Percentiles rank a stretch among this genome's conserved stretches.
Conservation (phyloP, 345 rosid genomes). For the Citrus sp. region DNA sequence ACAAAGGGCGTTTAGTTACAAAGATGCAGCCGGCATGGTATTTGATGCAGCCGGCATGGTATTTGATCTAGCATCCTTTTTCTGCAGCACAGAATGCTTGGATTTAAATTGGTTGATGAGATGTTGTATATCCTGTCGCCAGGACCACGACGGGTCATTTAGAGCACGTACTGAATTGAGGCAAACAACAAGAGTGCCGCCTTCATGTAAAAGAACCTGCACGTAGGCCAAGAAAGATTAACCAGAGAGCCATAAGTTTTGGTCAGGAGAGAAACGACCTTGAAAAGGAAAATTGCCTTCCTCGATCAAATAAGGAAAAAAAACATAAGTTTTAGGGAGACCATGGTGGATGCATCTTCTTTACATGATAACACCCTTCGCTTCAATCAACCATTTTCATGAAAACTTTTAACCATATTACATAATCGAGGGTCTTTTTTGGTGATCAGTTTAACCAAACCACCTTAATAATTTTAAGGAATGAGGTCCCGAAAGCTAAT, state of each 20-base stretch:
- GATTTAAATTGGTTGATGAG: conserved; percentile 33
- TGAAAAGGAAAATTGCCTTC: neutral
- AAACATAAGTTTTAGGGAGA: no score
- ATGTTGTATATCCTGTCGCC: conserved; percentile 59
- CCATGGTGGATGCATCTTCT: no score
- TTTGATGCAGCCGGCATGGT: conserved; percentile 31
- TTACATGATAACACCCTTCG: neutral
- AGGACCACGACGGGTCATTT: conserved; percentile 83
- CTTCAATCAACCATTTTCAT: neutral
- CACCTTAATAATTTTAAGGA: neutral
- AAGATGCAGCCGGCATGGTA: conserved; percentile 33
- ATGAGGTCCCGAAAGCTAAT: neutral
- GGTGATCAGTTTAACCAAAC: no score
- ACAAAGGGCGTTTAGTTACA: conserved; percentile 12
- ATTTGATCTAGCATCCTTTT: conserved; percentile 20
- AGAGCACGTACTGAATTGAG: conserved; percentile 81
- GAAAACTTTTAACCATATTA: neutral
- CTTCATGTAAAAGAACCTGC: conserved; percentile 94
- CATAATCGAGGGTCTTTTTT: neutral
- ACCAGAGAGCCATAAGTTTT: neutral
- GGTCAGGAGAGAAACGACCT: neutral
- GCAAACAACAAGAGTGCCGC: conserved; percentile 89
- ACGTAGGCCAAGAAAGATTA: neutral
- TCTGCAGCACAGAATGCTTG: conserved; percentile 13
- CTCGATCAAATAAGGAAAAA: no score